These are phyloP conservation scores for Candida sakaeoensis DNA, from an alignment of 805 yeast species.

Conservation along the genomic window DNA sequence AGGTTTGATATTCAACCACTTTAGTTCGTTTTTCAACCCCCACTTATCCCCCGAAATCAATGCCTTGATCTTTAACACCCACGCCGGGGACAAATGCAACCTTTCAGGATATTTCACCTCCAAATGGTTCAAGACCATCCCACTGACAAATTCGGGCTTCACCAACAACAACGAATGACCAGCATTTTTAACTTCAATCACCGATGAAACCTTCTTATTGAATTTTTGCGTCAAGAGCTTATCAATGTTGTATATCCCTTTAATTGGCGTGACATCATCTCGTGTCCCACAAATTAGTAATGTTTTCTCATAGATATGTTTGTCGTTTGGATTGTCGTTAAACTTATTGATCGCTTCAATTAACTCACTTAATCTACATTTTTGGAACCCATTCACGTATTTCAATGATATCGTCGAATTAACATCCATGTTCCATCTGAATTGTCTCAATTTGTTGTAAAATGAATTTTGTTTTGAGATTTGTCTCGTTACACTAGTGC, in stretches of 20 bases:
- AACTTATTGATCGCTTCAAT: constrained; percentile 32
- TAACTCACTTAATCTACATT: constrained; percentile 44
- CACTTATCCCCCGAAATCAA: constrained; percentile 67
- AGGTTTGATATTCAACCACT: constrained; percentile 59
- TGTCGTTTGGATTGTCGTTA: constrained; percentile 29
- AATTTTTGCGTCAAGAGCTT: constrained; percentile 21
- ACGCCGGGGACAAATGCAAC: constrained; percentile 58
- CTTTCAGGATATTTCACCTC: constrained; percentile 44
- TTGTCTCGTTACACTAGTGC: constrained; percentile 59
- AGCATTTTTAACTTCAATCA: constrained; percentile 42
- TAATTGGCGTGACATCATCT: constrained; percentile 54
- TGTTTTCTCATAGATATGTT: constrained; percentile 37
- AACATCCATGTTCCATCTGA: constrained; percentile 69
- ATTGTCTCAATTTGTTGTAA: constrained; percentile 50
- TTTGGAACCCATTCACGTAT: constrained; percentile 49
- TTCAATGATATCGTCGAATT: constrained; percentile 50
- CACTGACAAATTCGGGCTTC: constrained; percentile 62
- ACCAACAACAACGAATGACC: constrained; percentile 66
- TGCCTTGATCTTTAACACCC: constrained; percentile 67
- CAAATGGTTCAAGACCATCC: constrained; percentile 56
- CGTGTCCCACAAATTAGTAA: constrained; percentile 56
- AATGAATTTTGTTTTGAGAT: constrained; percentile 30
- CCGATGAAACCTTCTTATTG: constrained; percentile 26
- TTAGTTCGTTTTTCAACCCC: constrained; percentile 72
- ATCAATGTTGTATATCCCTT: constrained; percentile 27